These are phyloP conservation scores for Zygoascus biomembranicola DNA, from an alignment of 805 yeast species.

Conservation along the genomic window DNA sequence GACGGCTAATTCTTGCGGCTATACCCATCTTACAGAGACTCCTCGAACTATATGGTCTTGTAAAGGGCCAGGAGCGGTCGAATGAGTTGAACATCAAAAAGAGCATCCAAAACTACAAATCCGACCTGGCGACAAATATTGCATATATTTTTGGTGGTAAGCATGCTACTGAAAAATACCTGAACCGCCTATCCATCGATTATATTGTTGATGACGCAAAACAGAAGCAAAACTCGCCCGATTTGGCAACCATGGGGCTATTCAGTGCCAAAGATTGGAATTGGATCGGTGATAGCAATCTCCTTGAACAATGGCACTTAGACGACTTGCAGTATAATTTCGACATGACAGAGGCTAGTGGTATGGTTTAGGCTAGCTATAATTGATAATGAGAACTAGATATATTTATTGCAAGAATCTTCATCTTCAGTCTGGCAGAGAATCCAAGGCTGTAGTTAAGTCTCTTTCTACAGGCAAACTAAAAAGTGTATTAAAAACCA, in stretches of 20 bases:
- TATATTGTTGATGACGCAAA: background rate
- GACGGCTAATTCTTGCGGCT: background rate
- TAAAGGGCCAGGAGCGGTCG: background rate
- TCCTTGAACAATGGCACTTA: conserved; percentile 1
- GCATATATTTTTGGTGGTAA: conserved; percentile 3
- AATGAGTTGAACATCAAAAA: background rate
- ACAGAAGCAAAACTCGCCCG: background rate
- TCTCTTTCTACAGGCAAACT: too few species aligned
- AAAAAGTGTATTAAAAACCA: too few species aligned
- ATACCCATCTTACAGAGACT: background rate
- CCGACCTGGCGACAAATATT: background rate
- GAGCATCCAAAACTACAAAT: background rate
- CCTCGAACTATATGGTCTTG: background rate
- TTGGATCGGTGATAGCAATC: conserved; percentile 2
- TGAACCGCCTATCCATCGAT: conserved; percentile 1
- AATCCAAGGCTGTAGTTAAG: too few species aligned
- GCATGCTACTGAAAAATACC: conserved; percentile 1
- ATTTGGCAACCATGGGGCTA: background rate
- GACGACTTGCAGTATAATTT: background rate
- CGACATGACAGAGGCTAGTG: background rate
- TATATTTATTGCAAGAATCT: too few species aligned
- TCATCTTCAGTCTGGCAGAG: too few species aligned
- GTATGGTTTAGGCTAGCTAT: too few species aligned
- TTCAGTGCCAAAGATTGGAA: conserved; percentile 2
- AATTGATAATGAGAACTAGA: too few species aligned